Percentiles rank a stretch among this genome's conserved stretches.
phyloP scores from a whole-genome alignment of 306 rosid species.

The Casuarina glauca region DNA sequence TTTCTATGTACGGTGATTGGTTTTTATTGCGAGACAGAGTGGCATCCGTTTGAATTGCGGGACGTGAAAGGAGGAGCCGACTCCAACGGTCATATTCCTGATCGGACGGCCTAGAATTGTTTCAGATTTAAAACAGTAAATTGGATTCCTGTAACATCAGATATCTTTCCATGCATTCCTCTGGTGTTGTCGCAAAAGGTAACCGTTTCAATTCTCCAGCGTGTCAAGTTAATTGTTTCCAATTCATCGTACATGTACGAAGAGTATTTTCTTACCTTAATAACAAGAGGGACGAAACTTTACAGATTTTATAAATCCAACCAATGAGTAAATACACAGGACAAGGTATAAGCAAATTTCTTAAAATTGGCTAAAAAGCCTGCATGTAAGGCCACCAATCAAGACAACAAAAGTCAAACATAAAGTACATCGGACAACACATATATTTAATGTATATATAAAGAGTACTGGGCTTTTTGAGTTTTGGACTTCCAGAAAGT shows the following conservation, averaged over 20 bases:
- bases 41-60: slow-evolving; percentile 27
- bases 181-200: background rate
- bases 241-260: too few relatives aligned
- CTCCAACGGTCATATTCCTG: slow-evolving; percentile 55
- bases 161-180: background rate
- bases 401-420: too few relatives aligned
- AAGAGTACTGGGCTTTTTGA: too few relatives aligned
- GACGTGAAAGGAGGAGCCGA: slow-evolving; percentile 28
- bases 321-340: too few relatives aligned
- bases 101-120: slow-evolving; percentile 29
- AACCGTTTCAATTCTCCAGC: background rate
- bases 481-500: too few relatives aligned
- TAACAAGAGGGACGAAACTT: background rate
- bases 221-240: background rate
- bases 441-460: too few relatives aligned
- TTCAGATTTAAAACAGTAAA: background rate
- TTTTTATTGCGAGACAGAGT: slow-evolving; percentile 9
- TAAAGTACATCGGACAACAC: too few relatives aligned
- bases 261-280: background rate
- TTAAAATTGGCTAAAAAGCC: too few relatives aligned
- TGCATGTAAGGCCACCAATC: too few relatives aligned
- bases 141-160: background rate
- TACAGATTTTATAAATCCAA: too few relatives aligned
- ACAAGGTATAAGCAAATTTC: too few relatives aligned
- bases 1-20: background rate